Conservation (phyloP, 1,284 basidiomycete genomes). For the Malassezia arunalokei region DNA sequence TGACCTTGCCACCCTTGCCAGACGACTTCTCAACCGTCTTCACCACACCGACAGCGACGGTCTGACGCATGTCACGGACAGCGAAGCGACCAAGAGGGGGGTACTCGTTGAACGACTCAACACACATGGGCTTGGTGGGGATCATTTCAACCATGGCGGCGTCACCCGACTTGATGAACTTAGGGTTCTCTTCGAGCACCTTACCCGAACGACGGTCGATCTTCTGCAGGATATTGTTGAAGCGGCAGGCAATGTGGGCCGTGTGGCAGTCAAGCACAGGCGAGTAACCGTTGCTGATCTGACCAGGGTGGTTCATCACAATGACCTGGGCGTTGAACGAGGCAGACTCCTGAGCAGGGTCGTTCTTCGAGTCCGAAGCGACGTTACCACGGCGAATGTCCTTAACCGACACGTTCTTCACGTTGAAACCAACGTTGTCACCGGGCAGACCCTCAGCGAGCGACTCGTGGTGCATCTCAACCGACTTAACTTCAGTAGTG, state of each 20-base stretch:
- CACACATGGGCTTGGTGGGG: conserved; percentile 94
- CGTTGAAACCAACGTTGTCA: conserved; percentile 91
- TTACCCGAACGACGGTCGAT: conserved; percentile 92
- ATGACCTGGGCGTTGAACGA: conserved; percentile 99
- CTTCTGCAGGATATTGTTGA: conserved; percentile 94
- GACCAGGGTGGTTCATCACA: conserved; percentile 99
- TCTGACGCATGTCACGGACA: conserved; percentile 51
- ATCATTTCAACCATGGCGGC: conserved; percentile 92
- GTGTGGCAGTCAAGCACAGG: conserved; percentile 99
- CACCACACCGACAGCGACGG: conserved; percentile 80
- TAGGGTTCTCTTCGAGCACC: conserved; percentile 72
- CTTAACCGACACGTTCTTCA: conserved; percentile 99
- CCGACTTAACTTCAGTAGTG: conserved; percentile 99
- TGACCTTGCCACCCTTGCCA: conserved; percentile 54
- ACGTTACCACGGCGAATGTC: conserved; percentile 99
- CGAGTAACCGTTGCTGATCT: conserved; percentile 94
- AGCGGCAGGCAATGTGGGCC: conserved; percentile 99
- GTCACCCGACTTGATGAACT: conserved; percentile 61
- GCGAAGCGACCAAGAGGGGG: conserved; percentile 96
- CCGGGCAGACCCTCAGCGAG: conserved; percentile 87
- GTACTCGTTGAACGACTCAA: conserved; percentile 94
- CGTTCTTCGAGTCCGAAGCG: conserved; percentile 98
- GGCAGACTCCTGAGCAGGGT: conserved; percentile 96
- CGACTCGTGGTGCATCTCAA: conserved; percentile 99
- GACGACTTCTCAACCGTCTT: conserved; percentile 49